Percentiles rank a stretch among this genome's conserved stretches.
Evolutionary conservation across 2,329 filamentous ascomycete species (phyloP).

Genomic region (Scytalidium lignicola): DNA sequence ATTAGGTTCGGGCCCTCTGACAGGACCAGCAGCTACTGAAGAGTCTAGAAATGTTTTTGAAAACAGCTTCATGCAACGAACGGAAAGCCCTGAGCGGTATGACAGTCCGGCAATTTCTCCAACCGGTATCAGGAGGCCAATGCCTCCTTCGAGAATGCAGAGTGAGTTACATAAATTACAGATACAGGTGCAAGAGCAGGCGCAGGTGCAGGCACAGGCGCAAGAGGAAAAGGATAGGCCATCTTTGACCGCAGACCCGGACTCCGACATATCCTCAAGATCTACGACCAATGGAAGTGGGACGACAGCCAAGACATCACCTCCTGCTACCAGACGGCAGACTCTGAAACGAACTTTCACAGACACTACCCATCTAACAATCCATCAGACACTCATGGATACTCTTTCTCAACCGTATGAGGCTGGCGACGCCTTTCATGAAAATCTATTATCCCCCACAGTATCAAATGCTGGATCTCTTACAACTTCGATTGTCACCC

Average conservation of each 20-base stretch:
- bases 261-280: constrained; percentile 46
- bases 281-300: constrained; percentile 52
- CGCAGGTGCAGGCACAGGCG: too few relatives aligned
- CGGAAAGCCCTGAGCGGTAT: constrained; percentile 43
- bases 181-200: constrained; percentile 16
- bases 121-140: constrained; percentile 10
- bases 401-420: constrained; percentile 71
- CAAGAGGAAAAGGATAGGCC: constrained; percentile 11
- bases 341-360: constrained; percentile 84
- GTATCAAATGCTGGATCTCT: constrained; percentile 31
- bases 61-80: constrained; percentile 61
- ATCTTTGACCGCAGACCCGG: constrained; percentile 17
- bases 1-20: constrained; percentile 59
- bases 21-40: constrained; percentile 69
- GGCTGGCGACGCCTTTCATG: constrained; percentile 20
- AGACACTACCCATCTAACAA: constrained; percentile 66
- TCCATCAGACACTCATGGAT: constrained; percentile 82
- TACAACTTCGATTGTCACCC: constrained; percentile 23
- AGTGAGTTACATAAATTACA: constrained; percentile 10
- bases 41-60: constrained; percentile 77
- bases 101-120: constrained; percentile 22
- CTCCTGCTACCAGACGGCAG: constrained; percentile 55
- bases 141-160: constrained; percentile 5
- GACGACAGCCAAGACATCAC: constrained; percentile 46
- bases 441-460: constrained; percentile 37